These are phyloP conservation scores for Penicillium macrosclerotiorum DNA, from an alignment of 495 filamentous ascomycete species.

Conservation along the genomic window DNA sequence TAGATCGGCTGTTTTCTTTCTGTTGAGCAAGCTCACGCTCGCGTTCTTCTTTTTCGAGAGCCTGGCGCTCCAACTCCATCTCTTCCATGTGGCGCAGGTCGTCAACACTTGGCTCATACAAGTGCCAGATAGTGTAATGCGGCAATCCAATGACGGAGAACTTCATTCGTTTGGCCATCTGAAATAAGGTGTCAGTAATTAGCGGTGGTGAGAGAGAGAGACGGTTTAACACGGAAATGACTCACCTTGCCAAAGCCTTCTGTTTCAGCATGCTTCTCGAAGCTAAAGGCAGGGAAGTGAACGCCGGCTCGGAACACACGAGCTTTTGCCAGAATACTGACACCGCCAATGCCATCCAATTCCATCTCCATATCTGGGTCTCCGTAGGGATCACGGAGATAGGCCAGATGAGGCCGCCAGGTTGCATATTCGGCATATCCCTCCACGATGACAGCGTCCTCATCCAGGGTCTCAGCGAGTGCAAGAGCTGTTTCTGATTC, in stretches of 20 bases:
- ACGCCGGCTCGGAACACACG: slow-evolving; percentile 91
- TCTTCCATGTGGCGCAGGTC: slow-evolving; percentile 98
- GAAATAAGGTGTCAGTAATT: slow-evolving; percentile 32
- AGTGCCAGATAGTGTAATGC: slow-evolving; percentile 99
- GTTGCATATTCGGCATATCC: slow-evolving; percentile 99
- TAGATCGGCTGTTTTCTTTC: slow-evolving; percentile 9
- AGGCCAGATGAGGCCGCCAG: slow-evolving; percentile 96
- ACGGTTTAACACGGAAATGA: background rate
- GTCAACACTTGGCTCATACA: slow-evolving; percentile 97
- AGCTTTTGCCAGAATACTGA: slow-evolving; percentile 96
- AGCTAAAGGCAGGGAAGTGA: slow-evolving; percentile 98
- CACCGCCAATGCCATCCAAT: slow-evolving; percentile 94
- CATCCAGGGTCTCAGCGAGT: slow-evolving; percentile 91
- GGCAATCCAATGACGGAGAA: slow-evolving; percentile 96
- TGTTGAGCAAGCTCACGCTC: slow-evolving; percentile 65
- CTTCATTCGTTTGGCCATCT: slow-evolving; percentile 97
- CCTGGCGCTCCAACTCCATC: slow-evolving; percentile 79
- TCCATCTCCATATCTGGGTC: slow-evolving; percentile 99
- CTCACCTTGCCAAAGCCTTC: slow-evolving; percentile 97
- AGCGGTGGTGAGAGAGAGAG: background rate
- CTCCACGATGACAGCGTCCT: slow-evolving; percentile 98
- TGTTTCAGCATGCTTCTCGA: slow-evolving; percentile 98
- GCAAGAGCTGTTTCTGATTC: slow-evolving; percentile 96
- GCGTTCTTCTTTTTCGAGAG: slow-evolving; percentile 69
- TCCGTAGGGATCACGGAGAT: slow-evolving; percentile 94